Conservation (phyloP, 2,329 filamentous ascomycete genomes). For the Byssoonygena ceratinophila region DNA sequence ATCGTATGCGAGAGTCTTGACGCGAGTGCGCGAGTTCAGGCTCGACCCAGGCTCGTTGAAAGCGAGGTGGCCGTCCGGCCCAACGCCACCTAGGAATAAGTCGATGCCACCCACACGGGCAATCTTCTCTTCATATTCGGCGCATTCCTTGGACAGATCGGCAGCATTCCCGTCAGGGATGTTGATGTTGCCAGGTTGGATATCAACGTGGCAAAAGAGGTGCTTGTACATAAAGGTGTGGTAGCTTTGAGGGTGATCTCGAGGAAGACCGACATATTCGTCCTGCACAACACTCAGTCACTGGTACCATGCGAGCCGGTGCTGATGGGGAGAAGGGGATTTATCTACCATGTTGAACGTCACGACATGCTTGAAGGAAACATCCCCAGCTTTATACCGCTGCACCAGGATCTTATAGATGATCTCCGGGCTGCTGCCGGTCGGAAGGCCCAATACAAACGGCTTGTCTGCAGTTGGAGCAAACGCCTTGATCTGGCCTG, state of each 20-base stretch:
- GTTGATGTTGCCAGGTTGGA: slow-evolving; percentile 70
- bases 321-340: slow-evolving; percentile 14
- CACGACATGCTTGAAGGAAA: slow-evolving; percentile 79
- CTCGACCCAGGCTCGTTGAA: slow-evolving; percentile 85
- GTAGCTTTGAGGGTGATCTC: slow-evolving; percentile 75
- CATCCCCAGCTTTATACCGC: slow-evolving; percentile 39
- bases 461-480: slow-evolving; percentile 60
- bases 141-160: slow-evolving; percentile 65
- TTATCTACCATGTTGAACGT: slow-evolving; percentile 74
- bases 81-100: slow-evolving; percentile 74
- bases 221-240: slow-evolving; percentile 91
- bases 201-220: slow-evolving; percentile 78
- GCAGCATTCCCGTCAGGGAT: slow-evolving; percentile 71
- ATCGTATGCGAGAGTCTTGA: slow-evolving; percentile 80
- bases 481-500: slow-evolving; percentile 68
- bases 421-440: slow-evolving; percentile 66
- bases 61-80: slow-evolving; percentile 76
- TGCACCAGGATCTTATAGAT: slow-evolving; percentile 67
- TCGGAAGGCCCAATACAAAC: slow-evolving; percentile 74
- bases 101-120: slow-evolving; percentile 66
- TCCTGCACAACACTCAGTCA: slow-evolving; percentile 42
- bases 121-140: slow-evolving; percentile 70
- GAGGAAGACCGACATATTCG: slow-evolving; percentile 74
- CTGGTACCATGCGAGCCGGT: slow-evolving; percentile 1
- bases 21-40: slow-evolving; percentile 63